phyloP scores from a whole-genome alignment of 768 basidiomycete species.

The Astraeus odoratus region DNA sequence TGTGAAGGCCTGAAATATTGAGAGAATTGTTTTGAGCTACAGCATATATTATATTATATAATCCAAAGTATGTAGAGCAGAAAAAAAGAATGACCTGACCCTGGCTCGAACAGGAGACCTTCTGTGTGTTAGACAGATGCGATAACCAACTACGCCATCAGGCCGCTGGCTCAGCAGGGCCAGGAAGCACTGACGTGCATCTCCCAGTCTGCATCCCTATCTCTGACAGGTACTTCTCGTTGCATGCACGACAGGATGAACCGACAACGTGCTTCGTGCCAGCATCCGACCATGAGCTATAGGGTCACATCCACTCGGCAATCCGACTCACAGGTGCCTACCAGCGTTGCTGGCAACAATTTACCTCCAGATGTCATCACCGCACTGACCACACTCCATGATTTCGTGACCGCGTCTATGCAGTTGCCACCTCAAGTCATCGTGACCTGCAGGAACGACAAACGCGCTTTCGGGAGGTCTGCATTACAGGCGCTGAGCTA shows the following conservation, averaged over 20 bases:
- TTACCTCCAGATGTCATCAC: conserved; percentile 24
- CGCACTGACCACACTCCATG: conserved; percentile 22
- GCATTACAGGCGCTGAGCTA: conserved; percentile 28
- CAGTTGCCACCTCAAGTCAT: conserved; percentile 27
- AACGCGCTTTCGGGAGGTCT: conserved; percentile 25
- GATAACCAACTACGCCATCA: conserved; percentile 80
- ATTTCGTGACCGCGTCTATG: conserved; percentile 22
- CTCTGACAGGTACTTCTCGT: too few species aligned
- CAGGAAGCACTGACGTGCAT: conserved; percentile 6
- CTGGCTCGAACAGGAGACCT: conserved; percentile 69
- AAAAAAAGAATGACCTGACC: conserved; percentile 31
- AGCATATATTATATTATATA: too few species aligned
- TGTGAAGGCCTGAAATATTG: too few species aligned
- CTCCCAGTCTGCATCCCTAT: not conserved
- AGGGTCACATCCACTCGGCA: conserved; percentile 16
- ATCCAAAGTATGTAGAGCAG: not conserved
- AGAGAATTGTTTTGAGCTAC: too few species aligned
- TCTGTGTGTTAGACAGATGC: conserved; percentile 81
- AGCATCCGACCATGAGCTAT: conserved; percentile 18
- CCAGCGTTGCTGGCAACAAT: not conserved
- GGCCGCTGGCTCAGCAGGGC: conserved; percentile 9
- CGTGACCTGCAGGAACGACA: conserved; percentile 25
- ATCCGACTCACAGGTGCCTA: conserved; percentile 18
- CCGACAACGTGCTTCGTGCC: not conserved
- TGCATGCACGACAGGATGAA: not conserved